A percentile compares a stretch with the other conserved stretches of the same genome.
Conservation (phyloP, 352 stramenopile genomes). For the Phytophthora meadii region DNA sequence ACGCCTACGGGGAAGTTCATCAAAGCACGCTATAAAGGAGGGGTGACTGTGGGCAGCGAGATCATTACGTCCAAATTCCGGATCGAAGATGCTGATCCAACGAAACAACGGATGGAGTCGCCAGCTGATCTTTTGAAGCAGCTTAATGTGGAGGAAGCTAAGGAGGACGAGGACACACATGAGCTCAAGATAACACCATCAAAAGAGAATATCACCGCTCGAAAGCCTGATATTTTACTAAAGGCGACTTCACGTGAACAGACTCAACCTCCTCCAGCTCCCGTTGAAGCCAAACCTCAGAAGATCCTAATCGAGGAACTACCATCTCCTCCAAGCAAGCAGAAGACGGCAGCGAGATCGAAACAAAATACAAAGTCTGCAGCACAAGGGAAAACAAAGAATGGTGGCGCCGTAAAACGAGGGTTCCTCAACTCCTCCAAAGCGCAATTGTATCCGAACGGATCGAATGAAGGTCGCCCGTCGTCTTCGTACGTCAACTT, state of each 20-base stretch:
- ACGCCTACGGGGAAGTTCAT: slow-evolving; percentile 73
- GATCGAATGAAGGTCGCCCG: slow-evolving; percentile 70
- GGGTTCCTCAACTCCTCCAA: slow-evolving; percentile 78
- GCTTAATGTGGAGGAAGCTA: slow-evolving; percentile 37
- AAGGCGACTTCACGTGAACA: slow-evolving; percentile 8
- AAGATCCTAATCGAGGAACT: slow-evolving; percentile 64
- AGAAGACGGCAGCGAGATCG: slow-evolving; percentile 3
- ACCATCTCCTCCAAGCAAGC: slow-evolving; percentile 23
- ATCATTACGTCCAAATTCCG: slow-evolving; percentile 85
- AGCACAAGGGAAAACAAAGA: slow-evolving; percentile 28
- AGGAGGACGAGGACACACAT: slow-evolving; percentile 18
- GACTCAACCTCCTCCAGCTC: slow-evolving; percentile 15
- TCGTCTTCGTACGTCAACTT: slow-evolving; percentile 83
- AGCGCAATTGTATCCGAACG: slow-evolving; percentile 68
- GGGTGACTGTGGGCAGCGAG: slow-evolving; percentile 55
- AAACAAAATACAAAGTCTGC: not conserved
- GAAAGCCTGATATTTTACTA: slow-evolving; percentile 16
- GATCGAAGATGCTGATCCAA: slow-evolving; percentile 47
- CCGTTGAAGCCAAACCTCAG: slow-evolving; percentile 7
- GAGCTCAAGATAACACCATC: slow-evolving; percentile 25
- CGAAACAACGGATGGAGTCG: slow-evolving; percentile 45
- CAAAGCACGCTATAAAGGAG: slow-evolving; percentile 87
- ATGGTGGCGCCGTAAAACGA: slow-evolving; percentile 59
- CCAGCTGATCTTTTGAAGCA: slow-evolving; percentile 67
- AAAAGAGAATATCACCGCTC: slow-evolving; percentile 6